Base-by-base conservation (phyloP, 345 rosid species). In the Nephelium lappaceum region DNA sequence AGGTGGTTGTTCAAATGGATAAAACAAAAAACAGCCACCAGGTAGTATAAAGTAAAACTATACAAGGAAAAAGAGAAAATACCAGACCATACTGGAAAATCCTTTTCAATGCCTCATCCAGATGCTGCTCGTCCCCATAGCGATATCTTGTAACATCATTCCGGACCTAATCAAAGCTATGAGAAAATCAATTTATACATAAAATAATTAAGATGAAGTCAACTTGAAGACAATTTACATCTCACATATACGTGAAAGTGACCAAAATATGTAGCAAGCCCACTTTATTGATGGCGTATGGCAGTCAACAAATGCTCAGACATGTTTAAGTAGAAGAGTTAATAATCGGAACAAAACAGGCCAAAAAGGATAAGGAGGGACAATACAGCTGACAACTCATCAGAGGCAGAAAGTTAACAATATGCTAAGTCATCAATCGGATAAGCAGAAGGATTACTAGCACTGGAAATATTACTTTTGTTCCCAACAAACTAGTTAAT, bases 81-180 rank as follows among this genome's bases (percentile, higher is more conserved):
- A 95, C 99, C 96, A 77, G 87, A 76, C 97, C 97, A 84, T 89
- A 93, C 83, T 92, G 97, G 84, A 95, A 95, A 76, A 93, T 93
- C 53, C 98, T 89, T 81, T 92, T 91, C 69, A 93, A 81, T 38
- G 99, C 98, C 82, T 95, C 99, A 11, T 93, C 99, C 89, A 93
- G 84, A 84, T 92, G 98, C 78, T 95, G 99, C 84, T 95, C 99
- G 71, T 95, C 99, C 78, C 99, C 97, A 75, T 95, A 95, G 18
- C 97, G 93, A 67, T 81, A 95, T 88, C 99, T 87, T 25, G 81
- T 93, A 72, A 93, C 99, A 90, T 95, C 97, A 88, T 51, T 90
- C 80, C 89, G 90, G 69, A 93, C 99, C 98, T 89, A 66, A 83
- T 73, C 38, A 85, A 82, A 87, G 74, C 71, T 27, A 80, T 49